Evolutionary conservation across 768 basidiomycete species (phyloP).

Genomic region (Phlebiopsis gigantea): DNA sequence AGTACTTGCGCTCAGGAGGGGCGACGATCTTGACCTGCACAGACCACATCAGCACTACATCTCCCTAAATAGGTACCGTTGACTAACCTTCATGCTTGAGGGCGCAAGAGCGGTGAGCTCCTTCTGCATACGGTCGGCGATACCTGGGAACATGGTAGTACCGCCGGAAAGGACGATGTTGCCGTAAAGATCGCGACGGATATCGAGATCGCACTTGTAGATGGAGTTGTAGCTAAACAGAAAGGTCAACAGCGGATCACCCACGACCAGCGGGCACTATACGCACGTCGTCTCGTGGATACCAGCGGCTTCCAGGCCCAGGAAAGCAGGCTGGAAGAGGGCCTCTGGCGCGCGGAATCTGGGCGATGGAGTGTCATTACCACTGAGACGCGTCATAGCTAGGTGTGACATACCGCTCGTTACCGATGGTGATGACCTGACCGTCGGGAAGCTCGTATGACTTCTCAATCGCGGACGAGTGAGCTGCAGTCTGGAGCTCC

Average conservation of each 20-base stretch:
- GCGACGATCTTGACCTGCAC: constrained; percentile 54
- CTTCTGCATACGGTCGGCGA: constrained; percentile 68
- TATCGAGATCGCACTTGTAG: constrained; percentile 63
- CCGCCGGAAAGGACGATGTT: constrained; percentile 61
- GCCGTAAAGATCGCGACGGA: constrained; percentile 50
- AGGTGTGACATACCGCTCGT: constrained; percentile 65
- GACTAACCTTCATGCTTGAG: constrained; percentile 55
- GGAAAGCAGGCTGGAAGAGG: constrained; percentile 88
- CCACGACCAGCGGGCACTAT: background rate
- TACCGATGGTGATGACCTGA: constrained; percentile 74
- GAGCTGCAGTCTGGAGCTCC: constrained; percentile 65
- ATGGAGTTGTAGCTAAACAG: constrained; percentile 64
- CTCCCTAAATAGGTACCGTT: background rate
- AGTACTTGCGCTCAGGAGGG: constrained; percentile 68
- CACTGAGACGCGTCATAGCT: constrained; percentile 20
- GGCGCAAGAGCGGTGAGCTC: constrained; percentile 63
- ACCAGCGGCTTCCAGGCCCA: constrained; percentile 70
- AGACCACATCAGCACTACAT: background rate
- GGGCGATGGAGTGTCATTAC: too few species aligned
- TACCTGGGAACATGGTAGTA: constrained; percentile 60
- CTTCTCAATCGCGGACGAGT: constrained; percentile 64
- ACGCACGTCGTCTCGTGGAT: constrained; percentile 81
- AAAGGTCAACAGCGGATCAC: background rate
- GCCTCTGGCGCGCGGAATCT: constrained; percentile 88
- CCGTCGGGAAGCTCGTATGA: constrained; percentile 68